Base-by-base conservation (phyloP, 1,284 basidiomycete genomes). In the Cronartium quercuum region DNA sequence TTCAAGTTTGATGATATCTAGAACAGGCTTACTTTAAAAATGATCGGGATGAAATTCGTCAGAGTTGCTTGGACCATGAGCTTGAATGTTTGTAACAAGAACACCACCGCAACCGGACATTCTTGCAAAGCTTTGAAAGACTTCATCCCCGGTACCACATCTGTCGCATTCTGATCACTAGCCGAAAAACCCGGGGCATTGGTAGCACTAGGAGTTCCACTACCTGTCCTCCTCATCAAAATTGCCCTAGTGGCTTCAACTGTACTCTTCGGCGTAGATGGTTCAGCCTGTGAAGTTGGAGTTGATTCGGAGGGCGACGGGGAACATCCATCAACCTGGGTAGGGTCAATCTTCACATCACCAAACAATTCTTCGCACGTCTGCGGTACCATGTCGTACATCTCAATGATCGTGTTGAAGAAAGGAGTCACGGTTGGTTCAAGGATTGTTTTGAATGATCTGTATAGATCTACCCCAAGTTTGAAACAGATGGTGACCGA, bases 61-160 rank as follows among this genome's bases (percentile, higher is more conserved):
- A 96, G 87, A 37, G 88, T 86, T 7, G 88, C 85, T 7, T 83
- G 81, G 78, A 88, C 85, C 65, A 91, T 87, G 70, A 88, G 81
- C 47, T 86, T 85, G 76, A 90, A 90, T 40, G 88, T 88, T 83
- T 97, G 94, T 77, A 92, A 89, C 82, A 97, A 90, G 57, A 94
- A 88, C 55, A 96, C 92, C 78, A 97, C 89, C 21, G 94, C 89
- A 83, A 96, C 91, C 6, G 92, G 92, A 84, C 96, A 91, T 82
- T 99, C 96, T 6, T 91, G 90, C 34, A 98, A 84, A 13, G 97
- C 91, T 83, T 97, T 98, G 86, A 97, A 96, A 81, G 93, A 95
- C 70, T 88, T 88, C 69, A 89, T 87, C 61, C 88, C 88, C n/a
- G 87, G 87, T 38, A 90, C 83, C 44, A 89, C 83, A 24, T 84